Evolutionary conservation across 352 stramenopile genomes (phyloP).

Genomic region (Globisporangium cederbergense): DNA sequence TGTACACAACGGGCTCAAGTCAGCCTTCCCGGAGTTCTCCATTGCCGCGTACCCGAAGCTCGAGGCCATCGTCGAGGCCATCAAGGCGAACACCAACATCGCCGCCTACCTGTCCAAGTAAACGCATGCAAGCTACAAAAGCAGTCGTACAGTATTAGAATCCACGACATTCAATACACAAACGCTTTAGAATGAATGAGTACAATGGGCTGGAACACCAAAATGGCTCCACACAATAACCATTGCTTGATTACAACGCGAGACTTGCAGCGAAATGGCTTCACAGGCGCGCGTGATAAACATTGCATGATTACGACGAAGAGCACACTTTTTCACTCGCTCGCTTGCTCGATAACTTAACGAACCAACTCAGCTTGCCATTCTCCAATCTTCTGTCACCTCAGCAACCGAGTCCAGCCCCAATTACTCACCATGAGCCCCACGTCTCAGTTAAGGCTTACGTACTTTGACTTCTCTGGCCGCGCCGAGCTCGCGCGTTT

Average conservation of each 20-base stretch:
- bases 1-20: constrained; percentile 33
- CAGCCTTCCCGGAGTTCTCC: constrained; percentile 22
- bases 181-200: too few relatives aligned
- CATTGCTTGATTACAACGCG: too few relatives aligned
- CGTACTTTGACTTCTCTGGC: constrained; percentile 58
- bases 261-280: too few relatives aligned
- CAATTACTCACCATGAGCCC: background rate
- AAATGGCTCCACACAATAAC: too few relatives aligned
- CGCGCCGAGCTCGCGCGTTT: constrained; percentile 62
- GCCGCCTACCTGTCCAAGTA: constrained; percentile 29
- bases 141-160: too few relatives aligned
- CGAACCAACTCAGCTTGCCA: background rate
- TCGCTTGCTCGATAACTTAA: background rate
- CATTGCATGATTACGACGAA: background rate
- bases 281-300: background rate
- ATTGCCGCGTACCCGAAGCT: constrained; percentile 25
- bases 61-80: constrained; percentile 12
- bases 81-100: constrained; percentile 23
- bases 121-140: background rate
- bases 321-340: background rate
- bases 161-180: too few relatives aligned
- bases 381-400: background rate
- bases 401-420: background rate
- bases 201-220: too few relatives aligned
- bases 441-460: constrained; percentile 44